phyloP scores from a whole-genome alignment of 1,284 basidiomycete species.

The Anthracocystis walkeri region DNA sequence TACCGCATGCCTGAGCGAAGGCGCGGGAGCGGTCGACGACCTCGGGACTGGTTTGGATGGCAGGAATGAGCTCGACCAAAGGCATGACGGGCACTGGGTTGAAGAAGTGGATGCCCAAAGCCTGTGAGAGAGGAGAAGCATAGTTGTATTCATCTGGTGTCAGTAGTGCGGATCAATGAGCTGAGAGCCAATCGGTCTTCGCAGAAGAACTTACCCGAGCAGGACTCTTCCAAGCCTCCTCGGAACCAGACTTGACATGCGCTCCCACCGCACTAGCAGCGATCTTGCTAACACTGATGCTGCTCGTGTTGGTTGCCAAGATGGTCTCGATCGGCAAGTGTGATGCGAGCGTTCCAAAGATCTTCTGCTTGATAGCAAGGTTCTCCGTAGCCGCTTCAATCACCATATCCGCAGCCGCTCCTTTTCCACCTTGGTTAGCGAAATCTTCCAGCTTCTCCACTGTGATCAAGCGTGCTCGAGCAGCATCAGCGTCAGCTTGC shows the following conservation, averaged over 20 bases:
- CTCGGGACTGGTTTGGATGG: conserved; percentile 85
- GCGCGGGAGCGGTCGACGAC: conserved; percentile 81
- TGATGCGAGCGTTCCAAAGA: conserved; percentile 80
- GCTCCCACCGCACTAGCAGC: conserved; percentile 74
- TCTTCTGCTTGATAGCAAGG: conserved; percentile 80
- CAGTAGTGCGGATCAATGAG: neutral
- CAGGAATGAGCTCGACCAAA: conserved; percentile 91
- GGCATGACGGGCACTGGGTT: conserved; percentile 81
- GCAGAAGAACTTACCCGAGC: conserved; percentile 40
- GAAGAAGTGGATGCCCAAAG: conserved; percentile 86
- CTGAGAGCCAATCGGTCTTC: no score
- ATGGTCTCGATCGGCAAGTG: conserved; percentile 81
- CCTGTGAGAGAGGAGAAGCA: conserved; percentile 12
- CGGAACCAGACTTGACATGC: conserved; percentile 49
- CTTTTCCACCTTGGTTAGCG: conserved; percentile 68
- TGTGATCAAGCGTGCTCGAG: conserved; percentile 70
- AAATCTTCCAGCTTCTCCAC: conserved; percentile 51
- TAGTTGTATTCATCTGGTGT: neutral
- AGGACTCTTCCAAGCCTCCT: conserved; percentile 52
- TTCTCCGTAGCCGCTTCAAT: conserved; percentile 94
- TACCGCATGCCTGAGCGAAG: conserved; percentile 89
- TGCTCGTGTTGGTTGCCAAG: conserved; percentile 91
- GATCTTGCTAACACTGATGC: conserved; percentile 93
- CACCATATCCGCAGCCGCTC: conserved; percentile 83
- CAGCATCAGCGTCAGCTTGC: conserved; percentile 79